These are phyloP conservation scores for Chlamydomonas urium DNA, from an alignment of 139 green algal genomes.

Conservation along the genomic window DNA sequence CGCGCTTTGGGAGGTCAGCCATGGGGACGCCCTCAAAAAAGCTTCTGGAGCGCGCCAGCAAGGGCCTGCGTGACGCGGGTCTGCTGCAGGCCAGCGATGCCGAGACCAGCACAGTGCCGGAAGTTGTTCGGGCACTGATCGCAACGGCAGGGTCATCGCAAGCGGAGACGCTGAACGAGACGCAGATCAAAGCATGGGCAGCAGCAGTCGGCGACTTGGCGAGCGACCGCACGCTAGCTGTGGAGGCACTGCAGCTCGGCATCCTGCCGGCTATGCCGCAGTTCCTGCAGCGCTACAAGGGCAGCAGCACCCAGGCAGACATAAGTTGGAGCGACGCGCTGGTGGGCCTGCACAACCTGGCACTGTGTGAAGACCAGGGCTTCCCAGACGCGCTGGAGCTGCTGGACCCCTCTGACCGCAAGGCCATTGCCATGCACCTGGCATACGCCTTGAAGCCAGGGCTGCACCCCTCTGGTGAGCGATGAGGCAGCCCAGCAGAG, in stretches of 20 bases:
- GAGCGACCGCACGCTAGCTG: not conserved
- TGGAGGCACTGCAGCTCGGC: slow-evolving; percentile 8
- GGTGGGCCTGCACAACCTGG: slow-evolving; percentile 13
- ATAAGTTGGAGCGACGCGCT: slow-evolving; percentile 4
- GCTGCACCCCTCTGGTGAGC: slow-evolving; percentile 5
- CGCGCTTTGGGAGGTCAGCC: too few relatives aligned
- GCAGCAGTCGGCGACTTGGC: not conserved
- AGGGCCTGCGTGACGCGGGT: too few relatives aligned
- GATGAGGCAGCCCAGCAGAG: too few relatives aligned
- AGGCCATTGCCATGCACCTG: not conserved
- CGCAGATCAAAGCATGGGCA: slow-evolving; percentile 5
- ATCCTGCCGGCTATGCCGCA: not conserved
- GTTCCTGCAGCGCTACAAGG: slow-evolving; percentile 6
- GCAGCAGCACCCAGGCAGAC: not conserved
- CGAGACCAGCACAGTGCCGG: too few relatives aligned
- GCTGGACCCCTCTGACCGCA: not conserved
- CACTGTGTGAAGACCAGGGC: slow-evolving; percentile 1
- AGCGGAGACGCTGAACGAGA: not conserved
- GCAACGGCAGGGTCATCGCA: not conserved
- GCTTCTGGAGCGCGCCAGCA: too few relatives aligned
- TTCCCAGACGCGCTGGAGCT: slow-evolving; percentile 6
- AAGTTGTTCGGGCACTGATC: not conserved
- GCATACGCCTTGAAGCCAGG: slow-evolving; percentile 3
- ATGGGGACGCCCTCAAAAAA: too few relatives aligned
- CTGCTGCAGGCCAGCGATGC: too few relatives aligned